Base-by-base conservation (phyloP, 257 asterid species). In the Rubia yunnanensis region DNA sequence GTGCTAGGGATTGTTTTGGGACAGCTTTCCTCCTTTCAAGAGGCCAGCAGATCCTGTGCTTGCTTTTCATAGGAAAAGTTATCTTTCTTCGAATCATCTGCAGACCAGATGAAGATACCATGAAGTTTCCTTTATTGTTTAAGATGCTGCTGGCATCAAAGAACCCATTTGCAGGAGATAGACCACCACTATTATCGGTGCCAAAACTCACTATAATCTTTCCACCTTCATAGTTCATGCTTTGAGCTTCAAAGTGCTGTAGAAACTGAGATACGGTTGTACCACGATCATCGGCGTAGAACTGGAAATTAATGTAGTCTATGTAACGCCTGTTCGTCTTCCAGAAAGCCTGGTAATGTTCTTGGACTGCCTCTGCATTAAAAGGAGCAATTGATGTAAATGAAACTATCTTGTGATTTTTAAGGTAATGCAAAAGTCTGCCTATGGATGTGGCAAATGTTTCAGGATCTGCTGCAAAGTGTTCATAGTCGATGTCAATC, bases 41-140 rank as follows among this genome's bases (percentile, higher is more conserved):
- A 20, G 36, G 83, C 88, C 68, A 87, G 75, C 63, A 87, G 73
- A 63, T 72, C 60, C 60, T 86, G 96, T 46, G 96, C 73, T 72
- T 74, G 79, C 64, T 46, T 81, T 77, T 86, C 95, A 53, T 82
- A 77, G 46, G 5, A 24, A 71, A 86, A 88, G 38, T 78, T 65
- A 31, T 60, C 75, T 78, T 79, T 70, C 88, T 74, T 81, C 26
- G 96, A 88, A 65, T 88, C 86, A 77, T 86, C 96, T 26, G 96
- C 96, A 44, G 91, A 84, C 95, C 95, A 86, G 65, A 88, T 77
- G 70, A 88, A 88, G 74, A 86, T 88, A 61, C 96, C 96, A 18
- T 79, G 78, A 76, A 88, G 95, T 35, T 88, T 60, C 86, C 86
- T 56, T 77, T 72, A 27, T 70, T 63, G 50, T 74, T 77, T 66